Evolutionary conservation across 2,329 filamentous ascomycete species (phyloP), one percentile per base, ranked within the genome.

Genomic region (Paramyrothecium roridum): DNA sequence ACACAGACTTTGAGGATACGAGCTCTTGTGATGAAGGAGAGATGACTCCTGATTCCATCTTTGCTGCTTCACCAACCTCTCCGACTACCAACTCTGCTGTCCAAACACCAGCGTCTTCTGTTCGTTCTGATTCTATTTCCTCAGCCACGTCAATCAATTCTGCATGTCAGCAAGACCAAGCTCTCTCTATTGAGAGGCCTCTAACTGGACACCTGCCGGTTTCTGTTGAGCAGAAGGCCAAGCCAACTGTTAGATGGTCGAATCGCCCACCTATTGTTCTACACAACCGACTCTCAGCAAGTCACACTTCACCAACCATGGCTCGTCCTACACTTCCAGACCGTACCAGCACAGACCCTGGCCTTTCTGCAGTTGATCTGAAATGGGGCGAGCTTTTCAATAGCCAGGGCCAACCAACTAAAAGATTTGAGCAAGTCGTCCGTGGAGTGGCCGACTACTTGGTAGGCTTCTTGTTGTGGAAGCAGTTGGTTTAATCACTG

Each of bases 381-480:
- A 86, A 87, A 66, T 96, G 91, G 91, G 88, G 90, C 7, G 78
- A 78, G 11, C 70, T 96, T 3, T 96, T 96, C 66, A 85, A 89
- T 49, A 75, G 78, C 3, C 78, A 85, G 26, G 88, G 87, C 0
- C 79, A 81, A 54, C 84, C 89, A 1, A 93, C 90, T 0, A 71
- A 78, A 50, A 80, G 90, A 52, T 78, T 93, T 17, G 82, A 83
- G 0, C 83, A 92, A 60, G 85, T 95, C 43, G 73, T 96, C 50
- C 79, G 85, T 54, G 90, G 90, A 0, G 76, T 96, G 55, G 90
- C 90, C 13, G 79, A 84, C 53, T 87, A 91, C 67, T 75, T 96
- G 64, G 89, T 91, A 74, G 63, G 81, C 19, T 8, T 16, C 12
- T 30, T 30, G 10, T 10, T 30, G 10, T 30, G 26, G 26, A 30